Evolutionary conservation across 495 filamentous ascomycete species (phyloP), one percentile per base, ranked within the genome.

Genomic region (Hypoxylon trugodes): DNA sequence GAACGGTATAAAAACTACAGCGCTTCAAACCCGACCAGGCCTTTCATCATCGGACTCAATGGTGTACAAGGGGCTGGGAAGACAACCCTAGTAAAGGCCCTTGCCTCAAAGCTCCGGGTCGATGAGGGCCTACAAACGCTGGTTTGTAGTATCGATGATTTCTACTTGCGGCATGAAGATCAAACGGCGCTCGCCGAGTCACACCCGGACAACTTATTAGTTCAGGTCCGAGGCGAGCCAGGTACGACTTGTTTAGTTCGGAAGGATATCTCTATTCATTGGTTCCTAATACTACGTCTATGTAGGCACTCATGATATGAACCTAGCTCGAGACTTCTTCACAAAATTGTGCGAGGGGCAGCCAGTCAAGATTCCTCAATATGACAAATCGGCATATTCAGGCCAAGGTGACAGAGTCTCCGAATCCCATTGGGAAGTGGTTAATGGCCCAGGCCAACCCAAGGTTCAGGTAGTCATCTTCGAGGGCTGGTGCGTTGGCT

Each of bases 401-500:
- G 94, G 94, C 7, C 80, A 87, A 46, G 95, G 95, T 6, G 94
- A 97, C 75, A 89, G 93, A 13, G 74, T 84, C 2, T 84, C 86
- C 0, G 72, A 78, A 30, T 74, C 68, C 3, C 59, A 80, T 41
- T 96, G 91, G 90, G 68, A 81, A 41, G 70, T 70, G 1, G 84
- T 91, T 19, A 92, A 92, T 75, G 68, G 57, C 12, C 81, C 82
- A 7, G 81, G 74, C 1, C 74, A 79, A 47, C 56, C 76, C 10
- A 77, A 73, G 32, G 75, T 90, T 21, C 79, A 87, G 54, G 82
- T 90, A 16, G 80, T 97, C 1, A 84, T 98, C 38, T 87, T 98
- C 53, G 94, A 98, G 70, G 94, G 94, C 12, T 98, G 94, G 94
- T 86, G 90, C 74, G 88, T 96, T 26, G 94, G 93, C 1, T 97